Conservation (phyloP, 768 basidiomycete genomes). For the Lactarius evosmus region DNA sequence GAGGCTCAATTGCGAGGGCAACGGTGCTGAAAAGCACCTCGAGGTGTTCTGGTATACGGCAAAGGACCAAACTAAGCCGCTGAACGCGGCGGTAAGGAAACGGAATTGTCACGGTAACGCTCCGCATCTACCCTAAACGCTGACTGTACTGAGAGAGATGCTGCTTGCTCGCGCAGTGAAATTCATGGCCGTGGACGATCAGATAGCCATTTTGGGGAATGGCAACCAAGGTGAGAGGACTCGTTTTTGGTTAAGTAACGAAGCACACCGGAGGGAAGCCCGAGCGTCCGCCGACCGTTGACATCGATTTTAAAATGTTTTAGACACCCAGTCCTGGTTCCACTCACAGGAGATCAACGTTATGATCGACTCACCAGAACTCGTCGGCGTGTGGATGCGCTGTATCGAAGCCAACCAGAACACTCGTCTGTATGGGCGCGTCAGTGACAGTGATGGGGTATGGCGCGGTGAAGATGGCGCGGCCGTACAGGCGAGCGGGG, state of each 20-base stretch:
- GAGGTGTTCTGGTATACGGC: constrained; percentile 59
- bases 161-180: constrained; percentile 48
- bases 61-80: constrained; percentile 61
- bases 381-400: constrained; percentile 47
- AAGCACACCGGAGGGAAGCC: background rate
- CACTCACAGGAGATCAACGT: constrained; percentile 69
- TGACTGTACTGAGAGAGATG: constrained; percentile 7
- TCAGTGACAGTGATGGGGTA: constrained; percentile 23
- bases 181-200: constrained; percentile 63
- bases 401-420: constrained; percentile 45
- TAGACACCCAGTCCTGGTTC: constrained; percentile 67
- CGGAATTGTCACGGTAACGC: constrained; percentile 62
- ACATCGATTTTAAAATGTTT: background rate
- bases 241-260: background rate
- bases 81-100: constrained; percentile 63
- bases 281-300: constrained; percentile 17
- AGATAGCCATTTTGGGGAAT: constrained; percentile 63
- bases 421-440: constrained; percentile 36
- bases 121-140: background rate
- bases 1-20: constrained; percentile 43
- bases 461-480: constrained; percentile 21
- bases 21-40: constrained; percentile 43
- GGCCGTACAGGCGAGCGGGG: constrained; percentile 24
- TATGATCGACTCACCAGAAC: constrained; percentile 47
- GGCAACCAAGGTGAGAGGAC: constrained; percentile 55